These are phyloP conservation scores for Acanthamoeba polyphaga DNA, from an alignment of 208 protist species.

Conservation along the genomic window DNA sequence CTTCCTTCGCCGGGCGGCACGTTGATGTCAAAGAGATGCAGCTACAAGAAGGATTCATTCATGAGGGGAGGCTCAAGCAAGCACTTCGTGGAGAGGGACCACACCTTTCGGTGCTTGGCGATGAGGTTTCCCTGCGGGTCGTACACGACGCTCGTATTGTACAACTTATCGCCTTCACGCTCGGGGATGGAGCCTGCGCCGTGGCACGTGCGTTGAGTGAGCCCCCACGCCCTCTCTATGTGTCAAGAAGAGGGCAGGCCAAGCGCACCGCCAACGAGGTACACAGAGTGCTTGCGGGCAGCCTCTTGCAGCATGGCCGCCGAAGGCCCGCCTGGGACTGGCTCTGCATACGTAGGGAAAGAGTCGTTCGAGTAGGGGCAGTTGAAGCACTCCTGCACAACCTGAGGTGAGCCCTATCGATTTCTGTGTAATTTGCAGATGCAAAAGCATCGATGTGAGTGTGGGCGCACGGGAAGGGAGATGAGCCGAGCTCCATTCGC, in stretches of 20 bases:
- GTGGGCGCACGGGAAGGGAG: background rate
- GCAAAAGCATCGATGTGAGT: background rate
- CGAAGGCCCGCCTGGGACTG: constrained; percentile 83
- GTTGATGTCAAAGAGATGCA: constrained; percentile 71
- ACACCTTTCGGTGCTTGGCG: constrained; percentile 93
- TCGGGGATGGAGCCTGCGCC: constrained; percentile 96
- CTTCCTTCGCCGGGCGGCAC: constrained; percentile 43
- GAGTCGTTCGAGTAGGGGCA: constrained; percentile 95
- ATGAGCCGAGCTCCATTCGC: constrained; percentile 18
- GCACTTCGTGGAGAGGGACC: background rate
- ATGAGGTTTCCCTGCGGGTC: constrained; percentile 92
- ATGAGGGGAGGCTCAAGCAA: background rate
- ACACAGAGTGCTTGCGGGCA: constrained; percentile 79
- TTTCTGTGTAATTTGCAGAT: background rate
- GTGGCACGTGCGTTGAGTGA: constrained; percentile 92
- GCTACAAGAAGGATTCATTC: background rate
- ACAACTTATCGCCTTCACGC: constrained; percentile 92
- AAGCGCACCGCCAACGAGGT: constrained; percentile 82
- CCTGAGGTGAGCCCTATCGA: background rate
- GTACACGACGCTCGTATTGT: constrained; percentile 96
- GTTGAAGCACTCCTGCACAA: constrained; percentile 91
- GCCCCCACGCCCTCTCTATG: background rate
- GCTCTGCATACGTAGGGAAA: constrained; percentile 96
- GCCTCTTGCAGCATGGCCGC: constrained; percentile 53
- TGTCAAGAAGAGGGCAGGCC: background rate